These are phyloP conservation scores for Aureobasidium sp. DNA, from an alignment of 2,329 filamentous ascomycete species.

Conservation along the genomic window DNA sequence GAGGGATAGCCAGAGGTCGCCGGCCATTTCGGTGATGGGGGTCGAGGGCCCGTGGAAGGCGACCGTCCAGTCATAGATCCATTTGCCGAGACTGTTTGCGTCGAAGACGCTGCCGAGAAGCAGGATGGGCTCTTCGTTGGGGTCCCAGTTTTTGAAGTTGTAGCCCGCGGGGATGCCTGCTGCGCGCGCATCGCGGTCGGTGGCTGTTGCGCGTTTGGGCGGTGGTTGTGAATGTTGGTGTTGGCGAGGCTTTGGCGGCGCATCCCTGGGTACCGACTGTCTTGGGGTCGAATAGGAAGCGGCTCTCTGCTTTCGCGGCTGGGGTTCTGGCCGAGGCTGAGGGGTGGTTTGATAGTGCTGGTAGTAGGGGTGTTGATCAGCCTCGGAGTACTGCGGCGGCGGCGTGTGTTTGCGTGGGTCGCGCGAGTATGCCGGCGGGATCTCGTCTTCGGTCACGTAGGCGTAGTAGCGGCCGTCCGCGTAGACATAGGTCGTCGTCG, in stretches of 20 bases:
- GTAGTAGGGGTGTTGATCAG: constrained; percentile 46
- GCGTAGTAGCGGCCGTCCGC: constrained; percentile 49
- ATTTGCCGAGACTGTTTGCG: constrained; percentile 94
- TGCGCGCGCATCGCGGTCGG: constrained; percentile 56
- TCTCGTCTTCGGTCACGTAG: constrained; percentile 31
- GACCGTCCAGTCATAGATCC: constrained; percentile 99
- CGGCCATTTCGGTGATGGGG: constrained; percentile 83
- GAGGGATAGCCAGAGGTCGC: constrained; percentile 88
- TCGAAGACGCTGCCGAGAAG: constrained; percentile 94
- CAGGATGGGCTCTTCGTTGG: constrained; percentile 85
- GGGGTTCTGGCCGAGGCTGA: constrained; percentile 30
- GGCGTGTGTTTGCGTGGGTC: constrained; percentile 29
- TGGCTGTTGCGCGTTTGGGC: constrained; percentile 42
- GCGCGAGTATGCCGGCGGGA: constrained; percentile 34
- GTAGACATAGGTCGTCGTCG: constrained; percentile 49
- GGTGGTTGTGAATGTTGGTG: constrained; percentile 32
- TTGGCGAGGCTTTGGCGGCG: constrained; percentile 41
- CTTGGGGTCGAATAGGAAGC: constrained; percentile 35
- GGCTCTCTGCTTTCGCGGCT: constrained; percentile 28
- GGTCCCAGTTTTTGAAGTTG: constrained; percentile 98
- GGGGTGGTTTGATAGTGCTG: constrained; percentile 44
- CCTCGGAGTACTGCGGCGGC: constrained; percentile 44
- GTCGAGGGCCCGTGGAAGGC: constrained; percentile 76
- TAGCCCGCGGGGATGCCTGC: constrained; percentile 78
- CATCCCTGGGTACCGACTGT: constrained; percentile 48